These are phyloP conservation scores for Fusarium nisikadoi DNA, from an alignment of 2,329 filamentous ascomycete species.

Conservation along the genomic window DNA sequence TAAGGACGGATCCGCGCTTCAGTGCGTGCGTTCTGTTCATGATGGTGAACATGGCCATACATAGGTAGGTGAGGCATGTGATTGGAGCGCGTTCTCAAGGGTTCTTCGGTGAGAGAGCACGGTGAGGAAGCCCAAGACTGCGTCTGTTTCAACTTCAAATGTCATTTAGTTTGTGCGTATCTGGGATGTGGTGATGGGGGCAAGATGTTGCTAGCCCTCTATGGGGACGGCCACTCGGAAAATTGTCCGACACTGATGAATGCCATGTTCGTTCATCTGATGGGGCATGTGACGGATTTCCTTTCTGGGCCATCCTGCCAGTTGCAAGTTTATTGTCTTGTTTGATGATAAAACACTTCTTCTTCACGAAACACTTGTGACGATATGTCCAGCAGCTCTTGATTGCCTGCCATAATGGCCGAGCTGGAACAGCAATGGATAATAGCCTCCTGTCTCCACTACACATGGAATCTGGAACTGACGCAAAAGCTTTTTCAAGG, in stretches of 20 bases:
- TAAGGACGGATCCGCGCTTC: slow-evolving; percentile 39
- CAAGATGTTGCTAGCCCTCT: slow-evolving; percentile 3
- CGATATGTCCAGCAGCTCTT: not conserved
- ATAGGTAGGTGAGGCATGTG: slow-evolving; percentile 7
- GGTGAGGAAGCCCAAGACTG: slow-evolving; percentile 6
- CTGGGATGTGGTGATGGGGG: slow-evolving; percentile 4
- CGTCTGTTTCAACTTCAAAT: slow-evolving; percentile 5
- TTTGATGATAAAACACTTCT: not conserved
- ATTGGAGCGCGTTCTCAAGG: slow-evolving; percentile 32
- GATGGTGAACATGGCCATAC: slow-evolving; percentile 2
- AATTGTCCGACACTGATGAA: not conserved
- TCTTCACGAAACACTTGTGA: slow-evolving; percentile 4
- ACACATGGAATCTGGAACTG: slow-evolving; percentile 4
- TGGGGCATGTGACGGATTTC: not conserved
- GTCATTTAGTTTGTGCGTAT: slow-evolving; percentile 12
- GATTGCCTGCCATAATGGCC: not conserved
- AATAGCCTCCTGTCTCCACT: not conserved
- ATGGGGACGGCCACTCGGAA: not conserved
- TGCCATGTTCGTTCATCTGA: not conserved
- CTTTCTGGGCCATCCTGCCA: not conserved
- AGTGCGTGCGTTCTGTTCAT: slow-evolving; percentile 8
- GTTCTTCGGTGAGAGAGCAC: slow-evolving; percentile 8
- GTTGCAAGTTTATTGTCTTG: not conserved
- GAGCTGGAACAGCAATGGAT: not conserved
- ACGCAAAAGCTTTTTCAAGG: slow-evolving; percentile 18